These are phyloP conservation scores for Orbilia javanica DNA, from an alignment of 2,329 filamentous ascomycete genomes.

Conservation along the genomic window DNA sequence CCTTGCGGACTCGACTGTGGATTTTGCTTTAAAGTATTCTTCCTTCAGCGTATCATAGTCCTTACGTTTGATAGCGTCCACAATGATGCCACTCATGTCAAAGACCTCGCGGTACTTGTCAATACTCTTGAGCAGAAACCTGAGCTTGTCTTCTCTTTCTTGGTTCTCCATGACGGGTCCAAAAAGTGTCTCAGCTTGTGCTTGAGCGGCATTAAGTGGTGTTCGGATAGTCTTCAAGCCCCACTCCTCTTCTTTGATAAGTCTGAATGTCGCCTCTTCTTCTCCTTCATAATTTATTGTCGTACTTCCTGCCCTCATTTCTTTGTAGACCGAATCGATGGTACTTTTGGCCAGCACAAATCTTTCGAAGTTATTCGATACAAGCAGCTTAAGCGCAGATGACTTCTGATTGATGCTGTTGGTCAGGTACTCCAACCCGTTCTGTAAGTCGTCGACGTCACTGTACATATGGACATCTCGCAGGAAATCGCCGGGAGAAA, in stretches of 20 bases:
- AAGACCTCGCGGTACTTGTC: conserved; percentile 85
- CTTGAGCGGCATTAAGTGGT: conserved; percentile 87
- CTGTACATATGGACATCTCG: conserved; percentile 90
- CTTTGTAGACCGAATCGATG: conserved; percentile 97
- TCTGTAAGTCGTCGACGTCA: conserved; percentile 82
- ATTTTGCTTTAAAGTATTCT: conserved; percentile 85
- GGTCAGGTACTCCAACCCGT: conserved; percentile 86
- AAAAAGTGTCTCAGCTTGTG: conserved; percentile 97
- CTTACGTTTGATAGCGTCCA: conserved; percentile 87
- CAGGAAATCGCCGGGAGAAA: conserved; percentile 90
- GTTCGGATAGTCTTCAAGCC: conserved; percentile 88
- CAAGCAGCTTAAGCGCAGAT: conserved; percentile 92
- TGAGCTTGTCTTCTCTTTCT: conserved; percentile 89
- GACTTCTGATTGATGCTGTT: conserved; percentile 97
- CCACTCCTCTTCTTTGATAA: conserved; percentile 92
- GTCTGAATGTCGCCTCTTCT: conserved; percentile 67
- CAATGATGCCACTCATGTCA: conserved; percentile 80
- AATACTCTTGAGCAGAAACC: conserved; percentile 79
- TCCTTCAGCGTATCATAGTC: conserved; percentile 91
- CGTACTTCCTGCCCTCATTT: conserved; percentile 81
- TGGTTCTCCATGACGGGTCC: conserved; percentile 90
- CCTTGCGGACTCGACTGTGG: conserved; percentile 82
- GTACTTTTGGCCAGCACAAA: conserved; percentile 98
- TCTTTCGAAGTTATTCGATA: conserved; percentile 97
- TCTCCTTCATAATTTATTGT: conserved; percentile 65